Percentiles rank a stretch among this genome's conserved stretches.
Conservation (phyloP, 805 yeast genomes). For the Phaffomyces thermotolerans region DNA sequence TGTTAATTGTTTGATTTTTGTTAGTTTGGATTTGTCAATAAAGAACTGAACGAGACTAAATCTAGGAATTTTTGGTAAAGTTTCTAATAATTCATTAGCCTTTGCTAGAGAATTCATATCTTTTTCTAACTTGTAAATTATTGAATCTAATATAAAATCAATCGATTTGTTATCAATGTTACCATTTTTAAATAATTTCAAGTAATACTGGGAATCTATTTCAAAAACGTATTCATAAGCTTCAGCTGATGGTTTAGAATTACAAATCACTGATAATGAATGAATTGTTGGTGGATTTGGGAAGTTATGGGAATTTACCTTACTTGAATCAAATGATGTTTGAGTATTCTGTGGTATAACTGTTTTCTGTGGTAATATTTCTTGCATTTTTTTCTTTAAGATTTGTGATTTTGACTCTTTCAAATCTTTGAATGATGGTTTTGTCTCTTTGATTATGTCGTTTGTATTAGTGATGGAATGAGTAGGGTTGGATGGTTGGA, state of each 20-base stretch:
- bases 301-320: too few species aligned
- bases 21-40: slow-evolving; percentile 9
- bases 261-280: slow-evolving; percentile 38
- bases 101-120: not conserved
- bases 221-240: slow-evolving; percentile 33
- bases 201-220: slow-evolving; percentile 20
- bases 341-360: too few species aligned
- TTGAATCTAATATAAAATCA: slow-evolving; percentile 40
- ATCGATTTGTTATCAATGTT: slow-evolving; percentile 46
- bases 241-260: slow-evolving; percentile 16
- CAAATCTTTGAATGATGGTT: too few species aligned
- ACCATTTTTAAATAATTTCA: slow-evolving; percentile 29
- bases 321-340: too few species aligned
- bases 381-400: not conserved
- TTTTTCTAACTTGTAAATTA: not conserved
- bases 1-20: not conserved
- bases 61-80: slow-evolving; percentile 16
- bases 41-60: slow-evolving; percentile 17
- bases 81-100: slow-evolving; percentile 6
- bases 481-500: slow-evolving; percentile 1
- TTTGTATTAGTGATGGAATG: slow-evolving; percentile 58
- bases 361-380: not conserved
- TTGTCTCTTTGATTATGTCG: not conserved
- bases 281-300: slow-evolving; percentile 21
- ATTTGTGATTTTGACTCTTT: too few species aligned